Conservation (phyloP, 2,329 filamentous ascomycete genomes). For the Capronia americana region DNA sequence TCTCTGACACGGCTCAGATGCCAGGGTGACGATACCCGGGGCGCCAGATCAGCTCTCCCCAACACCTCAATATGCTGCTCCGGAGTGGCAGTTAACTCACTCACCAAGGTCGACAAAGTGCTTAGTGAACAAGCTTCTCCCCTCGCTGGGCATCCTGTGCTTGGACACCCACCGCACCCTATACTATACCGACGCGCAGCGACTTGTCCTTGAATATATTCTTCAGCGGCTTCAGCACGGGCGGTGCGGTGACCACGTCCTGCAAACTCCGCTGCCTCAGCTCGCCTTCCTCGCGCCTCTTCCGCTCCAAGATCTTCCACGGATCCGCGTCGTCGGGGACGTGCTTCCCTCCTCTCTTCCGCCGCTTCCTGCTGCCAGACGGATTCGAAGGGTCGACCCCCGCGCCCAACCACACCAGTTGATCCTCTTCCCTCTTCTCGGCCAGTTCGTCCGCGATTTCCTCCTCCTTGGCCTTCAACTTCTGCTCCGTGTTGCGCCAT, state of each 20-base stretch:
- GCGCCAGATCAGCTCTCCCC: too few relatives aligned
- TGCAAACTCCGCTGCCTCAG: constrained; percentile 47
- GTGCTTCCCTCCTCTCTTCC: constrained; percentile 47
- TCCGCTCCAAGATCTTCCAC: constrained; percentile 75
- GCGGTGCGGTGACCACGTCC: constrained; percentile 69
- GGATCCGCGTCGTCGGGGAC: constrained; percentile 71
- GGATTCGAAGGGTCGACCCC: constrained; percentile 49
- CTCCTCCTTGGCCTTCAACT: constrained; percentile 73
- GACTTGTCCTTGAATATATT: constrained; percentile 37
- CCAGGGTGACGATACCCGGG: too few relatives aligned
- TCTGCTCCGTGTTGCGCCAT: constrained; percentile 62
- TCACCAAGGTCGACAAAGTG: too few relatives aligned
- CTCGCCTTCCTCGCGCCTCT: constrained; percentile 61
- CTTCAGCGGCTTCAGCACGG: constrained; percentile 65
- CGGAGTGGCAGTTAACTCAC: too few relatives aligned
- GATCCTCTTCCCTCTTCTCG: constrained; percentile 67
- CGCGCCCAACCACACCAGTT: constrained; percentile 67
- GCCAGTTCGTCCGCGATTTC: constrained; percentile 73
- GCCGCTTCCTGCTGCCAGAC: constrained; percentile 49
- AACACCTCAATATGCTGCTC: too few relatives aligned
- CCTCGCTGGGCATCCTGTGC: not conserved
- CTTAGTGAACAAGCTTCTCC: too few relatives aligned
- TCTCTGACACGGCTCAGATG: too few relatives aligned
- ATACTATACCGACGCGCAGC: too few relatives aligned
- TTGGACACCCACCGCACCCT: not conserved